Evolutionary conservation across 768 basidiomycete genomes (phyloP).

Genomic region (Rhodotorula babjevae): DNA sequence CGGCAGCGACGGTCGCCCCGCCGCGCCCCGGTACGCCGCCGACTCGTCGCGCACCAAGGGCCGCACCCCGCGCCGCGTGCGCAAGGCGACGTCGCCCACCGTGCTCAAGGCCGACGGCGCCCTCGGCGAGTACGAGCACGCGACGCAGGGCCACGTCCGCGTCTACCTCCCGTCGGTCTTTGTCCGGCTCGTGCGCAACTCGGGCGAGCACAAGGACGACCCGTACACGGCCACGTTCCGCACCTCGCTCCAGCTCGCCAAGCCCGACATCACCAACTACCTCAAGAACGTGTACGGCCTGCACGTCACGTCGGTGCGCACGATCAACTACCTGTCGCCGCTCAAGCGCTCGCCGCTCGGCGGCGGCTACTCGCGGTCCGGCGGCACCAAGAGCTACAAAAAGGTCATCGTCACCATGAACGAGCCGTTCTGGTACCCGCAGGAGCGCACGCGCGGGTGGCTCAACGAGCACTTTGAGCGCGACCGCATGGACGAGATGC

Average conservation of each 20-base stretch:
- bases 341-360: constrained; percentile 39
- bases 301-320: constrained; percentile 37
- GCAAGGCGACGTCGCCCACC: constrained; percentile 22
- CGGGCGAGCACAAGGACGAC: constrained; percentile 34
- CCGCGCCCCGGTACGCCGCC: constrained; percentile 15
- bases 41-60: constrained; percentile 33
- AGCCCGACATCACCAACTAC: constrained; percentile 43
- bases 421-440: constrained; percentile 44
- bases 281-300: constrained; percentile 43
- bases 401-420: constrained; percentile 41
- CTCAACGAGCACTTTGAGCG: constrained; percentile 42
- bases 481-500: constrained; percentile 39
- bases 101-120: constrained; percentile 17
- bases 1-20: neutral
- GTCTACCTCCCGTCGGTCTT: constrained; percentile 41
- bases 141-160: constrained; percentile 18
- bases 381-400: constrained; percentile 41
- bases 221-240: constrained; percentile 44
- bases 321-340: constrained; percentile 39
- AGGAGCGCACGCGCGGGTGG: constrained; percentile 37
- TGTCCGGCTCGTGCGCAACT: constrained; percentile 43
- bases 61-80: constrained; percentile 10
- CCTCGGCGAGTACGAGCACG: constrained; percentile 5
- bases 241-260: constrained; percentile 40
- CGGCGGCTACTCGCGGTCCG: constrained; percentile 28